phyloP scores from a whole-genome alignment of 2,329 filamentous ascomycete genomes.

The Fusarium nurragi region DNA sequence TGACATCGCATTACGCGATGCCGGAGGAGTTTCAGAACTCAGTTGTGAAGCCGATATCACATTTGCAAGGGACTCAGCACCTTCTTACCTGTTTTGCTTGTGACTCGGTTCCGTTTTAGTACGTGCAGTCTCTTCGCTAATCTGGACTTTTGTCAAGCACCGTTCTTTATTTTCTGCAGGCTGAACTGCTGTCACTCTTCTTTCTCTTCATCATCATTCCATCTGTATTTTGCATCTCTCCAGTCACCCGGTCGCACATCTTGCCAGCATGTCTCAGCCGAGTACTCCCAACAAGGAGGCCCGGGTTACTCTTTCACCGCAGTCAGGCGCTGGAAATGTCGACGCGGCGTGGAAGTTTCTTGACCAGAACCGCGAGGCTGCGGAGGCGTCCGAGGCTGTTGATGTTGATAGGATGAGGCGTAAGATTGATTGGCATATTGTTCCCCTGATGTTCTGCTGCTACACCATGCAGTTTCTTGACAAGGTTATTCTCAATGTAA shows the following conservation, averaged over 20 bases:
- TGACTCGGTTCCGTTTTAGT: neutral
- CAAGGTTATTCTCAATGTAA: constrained; percentile 70
- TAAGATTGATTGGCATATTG: constrained; percentile 67
- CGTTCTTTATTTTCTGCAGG: neutral
- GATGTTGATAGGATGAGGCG: constrained; percentile 59
- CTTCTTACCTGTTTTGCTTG: neutral
- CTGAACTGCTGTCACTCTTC: neutral
- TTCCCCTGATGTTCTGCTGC: constrained; percentile 69
- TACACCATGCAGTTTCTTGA: constrained; percentile 73
- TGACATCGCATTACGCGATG: neutral
- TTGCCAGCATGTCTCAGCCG: constrained; percentile 19
- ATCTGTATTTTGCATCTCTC: neutral
- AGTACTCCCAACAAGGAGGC: constrained; percentile 11
- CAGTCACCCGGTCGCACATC: neutral
- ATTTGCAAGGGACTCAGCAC: neutral
- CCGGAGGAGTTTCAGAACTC: neutral
- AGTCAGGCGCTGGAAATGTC: constrained; percentile 38
- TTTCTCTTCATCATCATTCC: neutral
- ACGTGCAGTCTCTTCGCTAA: neutral
- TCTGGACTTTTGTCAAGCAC: neutral
- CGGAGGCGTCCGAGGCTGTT: constrained; percentile 44
- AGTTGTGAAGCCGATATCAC: neutral
- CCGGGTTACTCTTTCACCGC: constrained; percentile 15
- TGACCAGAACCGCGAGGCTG: constrained; percentile 53
- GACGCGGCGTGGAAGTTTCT: constrained; percentile 60